Evolutionary conservation across 495 filamentous ascomycete species (phyloP), one percentile per base, ranked within the genome.

Genomic region (Penicillium flavigenum): DNA sequence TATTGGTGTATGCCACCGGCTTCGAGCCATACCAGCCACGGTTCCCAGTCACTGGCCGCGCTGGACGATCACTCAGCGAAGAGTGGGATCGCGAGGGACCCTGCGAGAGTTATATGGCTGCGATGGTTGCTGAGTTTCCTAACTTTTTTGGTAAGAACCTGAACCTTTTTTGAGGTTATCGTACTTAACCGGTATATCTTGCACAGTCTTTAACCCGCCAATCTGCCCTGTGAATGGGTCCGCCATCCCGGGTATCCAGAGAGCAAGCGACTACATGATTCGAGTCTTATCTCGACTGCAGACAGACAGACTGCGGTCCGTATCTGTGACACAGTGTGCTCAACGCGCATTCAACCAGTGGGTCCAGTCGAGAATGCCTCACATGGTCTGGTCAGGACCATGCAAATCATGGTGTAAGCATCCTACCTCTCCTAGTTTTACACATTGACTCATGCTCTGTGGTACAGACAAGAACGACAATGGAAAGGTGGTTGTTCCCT

Each of bases 31-130:
- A 60, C 24, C 41, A 42, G 27, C 61, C 61, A 6, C 36, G 53
- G 5, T 57, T 63, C 38, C 43, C 61, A 2, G 58, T 59, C 31
- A 50, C 60, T 22, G 61, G 61, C 12, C 48, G 54, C 6, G 39
- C 42, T 53, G 61, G 61, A 14, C 24, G 47, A 22, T 38, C 58
- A 2, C 27, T 63, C 22, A 42, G 39, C 12, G 49, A 51, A 16
- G 41, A 41, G 1, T 63, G 61, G 61, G 53, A 48, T 20, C 42
- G 29, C 2, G 47, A 42, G 16, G 57, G 57, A 27, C 52, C 57
- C 5, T 60, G 58, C 34, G 58, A 60, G 44, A 60, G 58, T n/a
- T 60, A 60, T 16, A 60, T 60, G 58, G 51, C 58, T n/a, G 52
- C 58, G 19, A 60, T 60, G 58, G 52, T 56, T 12, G 58, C 58